These are phyloP conservation scores for Eucalyptus urophylla DNA, from an alignment of 345 rosid species.

Conservation along the genomic window DNA sequence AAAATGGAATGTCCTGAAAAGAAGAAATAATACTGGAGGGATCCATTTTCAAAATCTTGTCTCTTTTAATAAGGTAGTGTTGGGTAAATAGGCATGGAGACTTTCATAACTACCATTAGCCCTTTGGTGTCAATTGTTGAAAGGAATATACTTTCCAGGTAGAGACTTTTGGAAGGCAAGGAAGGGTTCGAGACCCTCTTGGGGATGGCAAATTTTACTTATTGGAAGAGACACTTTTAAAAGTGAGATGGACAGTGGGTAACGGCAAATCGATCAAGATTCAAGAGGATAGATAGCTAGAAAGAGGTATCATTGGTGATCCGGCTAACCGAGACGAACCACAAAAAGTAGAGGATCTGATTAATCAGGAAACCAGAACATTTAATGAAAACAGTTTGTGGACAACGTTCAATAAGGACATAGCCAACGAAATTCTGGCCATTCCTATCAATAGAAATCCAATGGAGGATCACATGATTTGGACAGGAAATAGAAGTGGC, in stretches of 20 bases:
- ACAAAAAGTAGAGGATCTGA: neutral
- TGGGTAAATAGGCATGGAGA: neutral
- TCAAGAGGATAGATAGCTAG: neutral
- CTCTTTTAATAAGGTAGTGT: neutral
- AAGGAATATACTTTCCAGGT: no score
- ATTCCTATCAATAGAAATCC: neutral
- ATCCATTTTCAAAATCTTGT: rapidly evolving
- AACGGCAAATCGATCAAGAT: neutral
- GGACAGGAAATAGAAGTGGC: neutral
- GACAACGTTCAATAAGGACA: neutral
- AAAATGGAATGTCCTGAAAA: neutral
- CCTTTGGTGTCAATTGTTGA: neutral
- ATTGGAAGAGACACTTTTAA: rapidly evolving
- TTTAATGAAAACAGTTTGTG: neutral
- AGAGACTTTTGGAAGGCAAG: no score
- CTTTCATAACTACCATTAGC: rapidly evolving
- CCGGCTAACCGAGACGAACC: rapidly evolving
- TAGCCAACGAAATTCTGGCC: neutral
- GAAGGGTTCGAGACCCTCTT: neutral
- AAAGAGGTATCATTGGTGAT: neutral
- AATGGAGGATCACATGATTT: neutral
- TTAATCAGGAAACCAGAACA: neutral
- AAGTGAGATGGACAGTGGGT: neutral
- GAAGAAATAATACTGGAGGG: neutral
- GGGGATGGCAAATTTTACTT: neutral